Evolutionary conservation across 2,329 filamentous ascomycete species (phyloP), one percentile per base, ranked within the genome.

Genomic region (Colletotrichum tropicale): DNA sequence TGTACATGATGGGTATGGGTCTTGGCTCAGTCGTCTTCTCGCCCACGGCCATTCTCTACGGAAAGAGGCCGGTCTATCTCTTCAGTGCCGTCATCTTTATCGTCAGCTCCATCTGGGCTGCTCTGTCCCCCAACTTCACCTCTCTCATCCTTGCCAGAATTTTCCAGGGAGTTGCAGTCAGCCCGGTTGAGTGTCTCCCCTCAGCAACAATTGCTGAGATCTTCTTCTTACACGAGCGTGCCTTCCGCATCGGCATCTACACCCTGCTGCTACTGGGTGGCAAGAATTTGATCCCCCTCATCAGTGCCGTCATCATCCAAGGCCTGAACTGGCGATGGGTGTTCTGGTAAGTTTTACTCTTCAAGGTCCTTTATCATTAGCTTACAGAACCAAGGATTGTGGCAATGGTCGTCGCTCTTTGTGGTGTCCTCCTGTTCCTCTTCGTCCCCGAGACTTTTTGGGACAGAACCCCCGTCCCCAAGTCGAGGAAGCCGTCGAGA

Each of bases 381-480:
- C 79, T 84, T 58, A 85, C 68, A 16, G 9, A 34, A 16, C 12
- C 5, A 67, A 94, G 94, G 94, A 93, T 98, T 71, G 92, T 98
- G 61, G 92, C 96, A 1, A 94, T 98, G 5, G 87, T 98, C 12
- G 94, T 96, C 38, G 95, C 89, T 0, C 90, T 95, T 64, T 93
- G 92, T 75, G 89, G 93, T 48, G 83, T 91, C 24, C 86, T 98
- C 4, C 88, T 98, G 2, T 98, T 98, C 82, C 88, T 98, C 75
- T 98, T 98, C 80, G 95, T 98, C 0, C 96, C 96, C 0, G 96
- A 98, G 85, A 98, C 96, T 0, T 98, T 98, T 79, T 98, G 96
- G 96, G 96, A 98, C 83, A 90, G 96, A 64, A 93, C 94, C 4
- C 96, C 96, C 3, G 74, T 84, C 34, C 85, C 85, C 2, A 83